Percentiles rank a stretch among this genome's conserved stretches.
Conservation (phyloP, 2,329 filamentous ascomycete genomes). For the Alternaria tenuissima region DNA sequence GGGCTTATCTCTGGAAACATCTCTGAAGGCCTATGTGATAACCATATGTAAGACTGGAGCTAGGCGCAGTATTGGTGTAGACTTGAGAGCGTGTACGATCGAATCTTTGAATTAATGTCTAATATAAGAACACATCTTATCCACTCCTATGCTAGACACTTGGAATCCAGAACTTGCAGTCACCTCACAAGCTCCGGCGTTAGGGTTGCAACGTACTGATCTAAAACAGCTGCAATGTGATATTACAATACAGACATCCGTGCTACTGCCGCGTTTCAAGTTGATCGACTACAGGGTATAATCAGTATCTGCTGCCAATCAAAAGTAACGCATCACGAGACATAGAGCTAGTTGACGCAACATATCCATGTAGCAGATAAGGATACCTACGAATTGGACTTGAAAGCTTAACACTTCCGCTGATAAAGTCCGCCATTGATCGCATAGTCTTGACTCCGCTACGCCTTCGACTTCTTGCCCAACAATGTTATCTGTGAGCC, state of each 20-base stretch:
- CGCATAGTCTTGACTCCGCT: background rate
- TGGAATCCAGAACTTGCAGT: background rate
- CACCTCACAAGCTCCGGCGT: background rate
- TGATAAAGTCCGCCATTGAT: background rate
- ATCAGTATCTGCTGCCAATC: background rate
- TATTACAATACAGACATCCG: background rate
- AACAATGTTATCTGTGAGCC: slow-evolving; percentile 33
- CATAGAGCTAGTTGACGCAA: too few relatives aligned
- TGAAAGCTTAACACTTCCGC: background rate
- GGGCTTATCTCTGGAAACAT: background rate
- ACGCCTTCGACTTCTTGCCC: slow-evolving; percentile 19
- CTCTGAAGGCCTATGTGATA: background rate
- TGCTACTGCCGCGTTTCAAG: background rate
- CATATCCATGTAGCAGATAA: background rate
- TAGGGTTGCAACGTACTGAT: background rate
- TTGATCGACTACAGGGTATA: background rate
- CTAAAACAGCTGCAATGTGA: background rate
- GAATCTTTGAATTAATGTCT: background rate
- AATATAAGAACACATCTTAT: background rate
- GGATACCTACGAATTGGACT: background rate
- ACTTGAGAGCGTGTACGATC: too few relatives aligned
- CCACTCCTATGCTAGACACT: background rate
- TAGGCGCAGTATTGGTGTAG: background rate
- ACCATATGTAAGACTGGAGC: background rate
- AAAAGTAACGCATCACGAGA: background rate